Evolutionary conservation across 441 rosid genomes (phyloP).

Genomic region (Eutrema salsugineum): DNA sequence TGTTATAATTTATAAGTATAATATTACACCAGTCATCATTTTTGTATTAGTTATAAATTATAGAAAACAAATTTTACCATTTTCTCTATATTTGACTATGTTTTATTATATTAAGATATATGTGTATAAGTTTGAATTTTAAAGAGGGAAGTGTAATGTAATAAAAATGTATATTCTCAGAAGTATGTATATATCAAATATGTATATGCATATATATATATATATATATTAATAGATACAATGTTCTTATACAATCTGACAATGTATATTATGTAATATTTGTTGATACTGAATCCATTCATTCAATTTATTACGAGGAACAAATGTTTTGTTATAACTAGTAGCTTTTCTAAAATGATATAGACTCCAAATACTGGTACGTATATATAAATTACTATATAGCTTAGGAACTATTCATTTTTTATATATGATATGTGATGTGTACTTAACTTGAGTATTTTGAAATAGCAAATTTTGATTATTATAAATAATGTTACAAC

Average conservation of each 20-base stretch:
- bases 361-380: background rate
- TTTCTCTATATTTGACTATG: background rate
- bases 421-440: background rate
- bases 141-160: background rate
- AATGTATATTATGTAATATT: background rate
- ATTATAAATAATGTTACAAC: slow-evolving; percentile 5
- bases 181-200: background rate
- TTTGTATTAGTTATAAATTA: background rate
- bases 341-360: background rate
- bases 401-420: background rate
- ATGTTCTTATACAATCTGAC: background rate
- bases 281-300: background rate
- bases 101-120: background rate
- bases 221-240: background rate
- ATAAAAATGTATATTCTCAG: background rate
- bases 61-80: background rate
- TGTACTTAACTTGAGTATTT: background rate
- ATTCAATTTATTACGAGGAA: background rate
- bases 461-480: background rate
- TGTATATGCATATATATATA: background rate
- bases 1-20: background rate
- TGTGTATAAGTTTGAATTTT: background rate
- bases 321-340: background rate
- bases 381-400: background rate
- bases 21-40: background rate